phyloP scores from a whole-genome alignment of 257 asterid genomes.

The Solanum medicagineum region DNA sequence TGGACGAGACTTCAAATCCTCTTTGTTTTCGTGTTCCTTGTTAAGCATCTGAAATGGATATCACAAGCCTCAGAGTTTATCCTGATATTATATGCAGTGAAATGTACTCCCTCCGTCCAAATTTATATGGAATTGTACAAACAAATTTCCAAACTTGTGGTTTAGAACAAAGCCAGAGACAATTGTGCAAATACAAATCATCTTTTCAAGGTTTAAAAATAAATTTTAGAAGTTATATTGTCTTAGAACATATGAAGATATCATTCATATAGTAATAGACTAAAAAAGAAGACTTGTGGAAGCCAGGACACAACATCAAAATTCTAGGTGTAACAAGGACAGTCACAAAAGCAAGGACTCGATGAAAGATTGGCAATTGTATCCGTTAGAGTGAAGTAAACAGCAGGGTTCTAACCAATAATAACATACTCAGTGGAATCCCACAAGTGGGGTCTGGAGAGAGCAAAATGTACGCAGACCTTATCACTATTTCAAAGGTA shows the following conservation, averaged over 20 bases:
- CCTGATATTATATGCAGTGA: background rate
- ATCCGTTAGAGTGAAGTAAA: background rate
- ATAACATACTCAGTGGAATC: no score
- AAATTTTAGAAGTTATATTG: background rate
- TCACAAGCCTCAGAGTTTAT: background rate
- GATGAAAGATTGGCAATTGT: background rate
- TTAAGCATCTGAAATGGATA: slow-evolving; percentile 63
- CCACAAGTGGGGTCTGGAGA: no score
- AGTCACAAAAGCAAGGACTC: background rate
- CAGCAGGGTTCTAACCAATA: background rate
- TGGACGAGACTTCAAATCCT: slow-evolving; percentile 67
- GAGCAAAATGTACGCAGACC: no score
- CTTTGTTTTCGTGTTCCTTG: slow-evolving; percentile 88
- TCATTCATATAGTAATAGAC: background rate
- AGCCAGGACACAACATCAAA: background rate
- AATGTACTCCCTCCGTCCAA: background rate
- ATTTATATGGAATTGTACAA: background rate
- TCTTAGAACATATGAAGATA: background rate
- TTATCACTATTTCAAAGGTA: no score
- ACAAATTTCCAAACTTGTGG: background rate
- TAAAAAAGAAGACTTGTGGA: background rate
- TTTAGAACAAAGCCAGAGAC: background rate
- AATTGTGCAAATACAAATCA: background rate
- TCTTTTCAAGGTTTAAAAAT: background rate
- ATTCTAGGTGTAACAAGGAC: background rate